Conservation (phyloP, 371 early-diverging fungal genomes). For the Apophysomyces variabilis region DNA sequence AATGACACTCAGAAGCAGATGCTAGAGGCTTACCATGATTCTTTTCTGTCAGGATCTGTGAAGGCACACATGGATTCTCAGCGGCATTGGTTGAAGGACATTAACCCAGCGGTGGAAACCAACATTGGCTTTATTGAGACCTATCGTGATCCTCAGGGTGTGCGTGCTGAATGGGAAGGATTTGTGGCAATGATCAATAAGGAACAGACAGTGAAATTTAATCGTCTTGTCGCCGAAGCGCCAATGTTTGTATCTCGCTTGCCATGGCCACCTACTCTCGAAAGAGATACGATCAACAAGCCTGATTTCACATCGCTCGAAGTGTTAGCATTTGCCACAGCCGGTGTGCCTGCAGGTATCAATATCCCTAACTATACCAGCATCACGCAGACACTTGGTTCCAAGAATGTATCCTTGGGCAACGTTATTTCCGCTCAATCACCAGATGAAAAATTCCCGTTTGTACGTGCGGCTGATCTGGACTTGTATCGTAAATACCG, state of each 20-base stretch:
- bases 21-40: slow-evolving; percentile 54
- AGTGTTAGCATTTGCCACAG: slow-evolving; percentile 61
- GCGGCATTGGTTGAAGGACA: slow-evolving; percentile 62
- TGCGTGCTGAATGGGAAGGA: slow-evolving; percentile 72
- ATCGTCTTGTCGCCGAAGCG: slow-evolving; percentile 55
- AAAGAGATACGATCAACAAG: slow-evolving; percentile 61
- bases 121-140: slow-evolving; percentile 64
- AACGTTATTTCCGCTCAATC: slow-evolving; percentile 62
- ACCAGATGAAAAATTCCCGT: slow-evolving; percentile 56
- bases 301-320: slow-evolving; percentile 72
- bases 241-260: slow-evolving; percentile 53
- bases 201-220: slow-evolving; percentile 62
- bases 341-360: slow-evolving; percentile 65
- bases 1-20: slow-evolving; percentile 60
- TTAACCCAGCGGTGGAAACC: slow-evolving; percentile 61
- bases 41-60: slow-evolving; percentile 61
- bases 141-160: slow-evolving; percentile 68
- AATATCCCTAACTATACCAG: slow-evolving; percentile 69
- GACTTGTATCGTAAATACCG: slow-evolving; percentile 49
- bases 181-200: slow-evolving; percentile 72
- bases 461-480: slow-evolving; percentile 49
- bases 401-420: slow-evolving; percentile 70
- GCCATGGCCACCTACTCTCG: slow-evolving; percentile 63
- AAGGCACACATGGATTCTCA: slow-evolving; percentile 65
- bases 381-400: slow-evolving; percentile 59